These are phyloP conservation scores for Nicotiana undulata DNA, from an alignment of 257 asterid species.

Conservation along the genomic window DNA sequence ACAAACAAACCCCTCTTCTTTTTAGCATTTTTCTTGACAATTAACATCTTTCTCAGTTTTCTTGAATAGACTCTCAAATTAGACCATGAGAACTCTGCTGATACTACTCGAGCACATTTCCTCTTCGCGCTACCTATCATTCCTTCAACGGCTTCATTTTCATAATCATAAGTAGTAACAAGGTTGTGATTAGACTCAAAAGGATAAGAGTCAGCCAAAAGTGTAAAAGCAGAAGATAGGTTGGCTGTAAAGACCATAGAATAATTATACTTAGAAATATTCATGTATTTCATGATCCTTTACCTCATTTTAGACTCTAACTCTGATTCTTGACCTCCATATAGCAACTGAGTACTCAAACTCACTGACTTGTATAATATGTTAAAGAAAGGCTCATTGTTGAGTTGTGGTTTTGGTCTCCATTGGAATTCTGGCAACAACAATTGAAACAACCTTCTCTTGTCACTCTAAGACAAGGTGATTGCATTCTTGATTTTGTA, in stretches of 20 bases:
- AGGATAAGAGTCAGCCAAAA: slow-evolving; percentile 60
- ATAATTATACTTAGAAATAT: slow-evolving; percentile 55
- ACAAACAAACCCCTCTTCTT: slow-evolving; percentile 49
- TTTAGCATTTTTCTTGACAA: slow-evolving; percentile 20
- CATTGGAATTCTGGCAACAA: slow-evolving; percentile 27
- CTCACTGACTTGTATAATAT: slow-evolving; percentile 36
- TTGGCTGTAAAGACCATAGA: slow-evolving; percentile 64
- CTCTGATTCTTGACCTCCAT: slow-evolving; percentile 34
- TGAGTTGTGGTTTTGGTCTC: background rate
- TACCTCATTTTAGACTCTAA: slow-evolving; percentile 34
- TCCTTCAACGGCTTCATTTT: slow-evolving; percentile 48
- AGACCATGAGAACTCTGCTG: slow-evolving; percentile 78
- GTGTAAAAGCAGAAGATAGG: slow-evolving; percentile 60
- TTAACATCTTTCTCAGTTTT: slow-evolving; percentile 40
- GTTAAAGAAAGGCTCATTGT: slow-evolving; percentile 37
- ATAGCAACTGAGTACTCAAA: slow-evolving; percentile 34
- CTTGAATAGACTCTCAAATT: slow-evolving; percentile 40
- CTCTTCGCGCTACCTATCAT: slow-evolving; percentile 35
- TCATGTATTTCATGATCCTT: slow-evolving; percentile 63
- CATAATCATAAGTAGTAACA: slow-evolving; percentile 55
- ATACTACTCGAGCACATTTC: slow-evolving; percentile 32
- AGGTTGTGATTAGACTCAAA: slow-evolving; percentile 38
- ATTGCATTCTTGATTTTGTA: too few relatives aligned
- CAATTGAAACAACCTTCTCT: slow-evolving; percentile 44
- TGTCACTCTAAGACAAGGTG: slow-evolving; percentile 32